Percentiles rank a stretch among this genome's conserved stretches.
Conservation (phyloP, 2,329 filamentous ascomycete genomes). For the Paraconiothyrium sp. region DNA sequence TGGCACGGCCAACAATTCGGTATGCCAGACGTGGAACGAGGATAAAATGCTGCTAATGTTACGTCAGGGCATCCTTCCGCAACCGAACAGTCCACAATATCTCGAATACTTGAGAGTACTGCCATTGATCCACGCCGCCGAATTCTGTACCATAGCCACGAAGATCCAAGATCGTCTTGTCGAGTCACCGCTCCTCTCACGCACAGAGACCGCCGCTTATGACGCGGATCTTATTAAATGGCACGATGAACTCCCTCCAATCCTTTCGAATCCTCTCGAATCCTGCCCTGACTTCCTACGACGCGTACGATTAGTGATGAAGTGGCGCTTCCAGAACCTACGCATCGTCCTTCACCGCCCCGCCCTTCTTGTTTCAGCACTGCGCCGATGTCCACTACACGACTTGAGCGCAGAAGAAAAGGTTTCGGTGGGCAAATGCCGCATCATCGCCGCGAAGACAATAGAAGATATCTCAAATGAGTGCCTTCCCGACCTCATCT, state of each 20-base stretch:
- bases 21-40: slow-evolving; percentile 23
- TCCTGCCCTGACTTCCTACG: slow-evolving; percentile 76
- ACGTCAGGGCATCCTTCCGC: slow-evolving; percentile 26
- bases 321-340: slow-evolving; percentile 83
- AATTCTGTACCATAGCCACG: slow-evolving; percentile 81
- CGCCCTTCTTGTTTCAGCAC: slow-evolving; percentile 71
- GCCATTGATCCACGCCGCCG: slow-evolving; percentile 78
- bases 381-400: slow-evolving; percentile 61
- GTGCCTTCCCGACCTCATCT: slow-evolving; percentile 77
- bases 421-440: slow-evolving; percentile 73
- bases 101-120: slow-evolving; percentile 71
- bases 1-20: slow-evolving; percentile 43
- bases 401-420: slow-evolving; percentile 70
- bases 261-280: slow-evolving; percentile 59
- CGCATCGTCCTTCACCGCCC: slow-evolving; percentile 80
- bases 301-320: slow-evolving; percentile 77
- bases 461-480: slow-evolving; percentile 77
- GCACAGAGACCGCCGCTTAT: slow-evolving; percentile 71
- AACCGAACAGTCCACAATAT: slow-evolving; percentile 47
- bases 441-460: slow-evolving; percentile 73
- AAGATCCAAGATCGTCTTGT: slow-evolving; percentile 80
- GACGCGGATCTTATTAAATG: slow-evolving; percentile 76
- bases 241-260: slow-evolving; percentile 73
- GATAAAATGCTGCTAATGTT: slow-evolving; percentile 2
- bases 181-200: slow-evolving; percentile 72